Conservation (phyloP, 2,329 filamentous ascomycete species). For the Scedosporium dehoogii region DNA sequence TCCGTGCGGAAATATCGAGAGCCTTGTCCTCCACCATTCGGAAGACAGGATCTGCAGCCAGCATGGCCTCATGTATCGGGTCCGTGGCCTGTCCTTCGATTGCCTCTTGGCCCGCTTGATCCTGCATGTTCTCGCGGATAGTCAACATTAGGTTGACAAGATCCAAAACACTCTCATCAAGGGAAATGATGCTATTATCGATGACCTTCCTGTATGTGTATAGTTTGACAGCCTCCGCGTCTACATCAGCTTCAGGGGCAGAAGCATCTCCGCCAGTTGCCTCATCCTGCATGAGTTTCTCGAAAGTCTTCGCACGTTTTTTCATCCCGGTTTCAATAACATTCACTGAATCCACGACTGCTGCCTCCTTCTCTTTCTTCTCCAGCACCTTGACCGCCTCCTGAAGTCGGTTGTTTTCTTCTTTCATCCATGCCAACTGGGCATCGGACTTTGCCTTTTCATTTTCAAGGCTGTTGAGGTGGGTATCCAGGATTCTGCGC, state of each 20-base stretch:
- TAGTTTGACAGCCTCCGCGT: background rate
- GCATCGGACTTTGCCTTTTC: background rate
- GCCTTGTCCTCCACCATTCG: background rate
- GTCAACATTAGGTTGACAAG: background rate
- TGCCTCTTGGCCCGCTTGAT: background rate
- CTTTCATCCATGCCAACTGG: background rate
- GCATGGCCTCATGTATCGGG: background rate
- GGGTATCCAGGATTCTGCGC: background rate
- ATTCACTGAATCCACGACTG: background rate
- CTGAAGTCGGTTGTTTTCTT: background rate
- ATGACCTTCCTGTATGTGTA: background rate
- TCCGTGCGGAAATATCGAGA: background rate
- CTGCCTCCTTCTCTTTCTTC: background rate
- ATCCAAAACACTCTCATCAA: background rate
- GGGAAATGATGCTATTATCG: background rate
- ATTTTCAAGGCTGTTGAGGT: slow-evolving; percentile 1
- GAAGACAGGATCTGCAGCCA: background rate
- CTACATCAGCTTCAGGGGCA: background rate
- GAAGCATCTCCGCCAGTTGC: background rate
- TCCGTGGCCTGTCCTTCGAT: background rate
- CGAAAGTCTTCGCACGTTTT: background rate
- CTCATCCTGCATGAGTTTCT: background rate
- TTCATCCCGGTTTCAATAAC: background rate
- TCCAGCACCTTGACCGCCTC: background rate
- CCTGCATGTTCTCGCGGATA: background rate